Base-by-base conservation (phyloP, 2,329 filamentous ascomycete genomes). In the Claviceps quebecensis region DNA sequence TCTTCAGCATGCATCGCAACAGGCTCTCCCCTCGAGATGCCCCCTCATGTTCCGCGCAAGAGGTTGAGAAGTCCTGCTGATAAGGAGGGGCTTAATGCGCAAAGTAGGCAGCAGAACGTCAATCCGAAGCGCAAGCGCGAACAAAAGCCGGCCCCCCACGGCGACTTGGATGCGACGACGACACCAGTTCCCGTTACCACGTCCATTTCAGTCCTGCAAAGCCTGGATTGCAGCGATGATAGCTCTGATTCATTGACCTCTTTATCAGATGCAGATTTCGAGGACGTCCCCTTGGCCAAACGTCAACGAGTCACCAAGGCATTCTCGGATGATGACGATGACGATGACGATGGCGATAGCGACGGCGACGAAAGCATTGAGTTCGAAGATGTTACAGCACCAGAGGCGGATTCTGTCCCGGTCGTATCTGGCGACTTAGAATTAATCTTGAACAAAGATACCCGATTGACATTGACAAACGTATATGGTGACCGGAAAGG, bases 401-500 rank as follows among this genome's bases (percentile, higher is more conserved):
- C 83, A 55, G 76, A 79, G 56, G 77, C 81, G 11, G 60, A 67
- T 63, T 56, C 66, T 67, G 69, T 74, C 5, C 69, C 74, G 48
- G 66, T 68, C 2, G 72, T 78, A 1, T 72, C 79, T 1, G 83
- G 82, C 11, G 84, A 89, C 60, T 71, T 94, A 37, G 83, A 91
- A 57, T 69, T 94, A 59, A 91, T 84, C 0, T 69, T 94, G 34
- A 73, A 72, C 38, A 74, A 72, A 57, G 77, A 80, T 53, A 72
- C 75, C 8, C 69, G 76, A 22, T 74, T 83, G n/a, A 77, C 79
- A 0, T 64, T 84, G 29, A 74, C 75, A 9, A 82, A 83, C 56
- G 71, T 77, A 0, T 72, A 78, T 45, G 79, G 80, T 22, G 72
- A 72, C 17, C 95, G 87, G 67, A 95, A 91, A 63, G 90, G 88